Percentiles rank a stretch among this genome's conserved stretches.
Evolutionary conservation across 306 rosid species (phyloP).

Genomic region (Fragaria nilgerrensis): DNA sequence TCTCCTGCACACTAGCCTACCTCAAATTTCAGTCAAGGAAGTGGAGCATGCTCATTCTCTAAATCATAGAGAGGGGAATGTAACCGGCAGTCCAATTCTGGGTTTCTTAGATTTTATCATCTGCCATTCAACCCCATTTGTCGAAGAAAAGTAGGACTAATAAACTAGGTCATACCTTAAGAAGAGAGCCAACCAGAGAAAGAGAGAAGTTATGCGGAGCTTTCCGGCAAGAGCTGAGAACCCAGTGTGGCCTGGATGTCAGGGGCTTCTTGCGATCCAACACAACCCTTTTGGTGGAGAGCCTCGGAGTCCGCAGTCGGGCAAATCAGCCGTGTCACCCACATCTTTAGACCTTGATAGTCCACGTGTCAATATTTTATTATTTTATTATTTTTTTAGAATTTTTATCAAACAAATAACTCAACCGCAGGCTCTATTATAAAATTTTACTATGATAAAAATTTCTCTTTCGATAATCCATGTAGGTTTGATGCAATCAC

Average conservation of each 20-base stretch:
- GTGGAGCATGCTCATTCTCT: background rate
- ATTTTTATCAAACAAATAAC: no score
- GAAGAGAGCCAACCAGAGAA: background rate
- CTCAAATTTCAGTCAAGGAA: background rate
- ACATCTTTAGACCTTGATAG: no score
- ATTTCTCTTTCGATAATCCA: no score
- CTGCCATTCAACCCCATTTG: background rate
- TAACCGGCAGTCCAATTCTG: background rate
- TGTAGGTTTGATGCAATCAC: no score
- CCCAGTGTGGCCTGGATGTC: background rate
- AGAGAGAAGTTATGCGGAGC: background rate
- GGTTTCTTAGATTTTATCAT: background rate
- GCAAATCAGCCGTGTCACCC: background rate
- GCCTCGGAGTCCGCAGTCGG: background rate
- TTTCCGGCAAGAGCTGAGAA: background rate
- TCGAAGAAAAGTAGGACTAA: background rate
- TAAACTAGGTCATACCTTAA: background rate
- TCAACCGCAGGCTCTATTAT: no score
- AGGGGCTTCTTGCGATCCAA: background rate
- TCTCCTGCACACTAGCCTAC: background rate
- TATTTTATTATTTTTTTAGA: no score
- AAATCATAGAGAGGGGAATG: background rate
- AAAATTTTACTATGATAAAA: no score
- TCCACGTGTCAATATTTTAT: no score
- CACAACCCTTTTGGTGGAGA: background rate